These are phyloP conservation scores for Theobroma grandiflorum DNA, from an alignment of 441 rosid species.

Conservation along the genomic window DNA sequence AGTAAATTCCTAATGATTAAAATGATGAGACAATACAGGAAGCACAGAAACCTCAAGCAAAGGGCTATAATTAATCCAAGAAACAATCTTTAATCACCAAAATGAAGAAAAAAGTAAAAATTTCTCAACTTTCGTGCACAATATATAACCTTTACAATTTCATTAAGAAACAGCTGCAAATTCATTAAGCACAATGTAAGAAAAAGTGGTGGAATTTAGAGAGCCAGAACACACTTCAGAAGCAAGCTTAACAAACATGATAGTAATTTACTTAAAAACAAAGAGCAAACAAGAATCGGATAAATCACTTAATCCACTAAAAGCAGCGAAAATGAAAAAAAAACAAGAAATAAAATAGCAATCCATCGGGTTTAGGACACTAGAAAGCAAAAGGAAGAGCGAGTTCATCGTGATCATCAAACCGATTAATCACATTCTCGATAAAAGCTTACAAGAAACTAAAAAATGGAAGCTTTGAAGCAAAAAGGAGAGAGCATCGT, in stretches of 20 bases:
- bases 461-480: neutral
- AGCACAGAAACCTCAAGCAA: neutral
- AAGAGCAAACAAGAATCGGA: neutral
- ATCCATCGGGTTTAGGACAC: neutral
- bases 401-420: neutral
- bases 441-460: neutral
- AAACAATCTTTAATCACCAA: neutral
- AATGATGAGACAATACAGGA: neutral
- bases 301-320: neutral
- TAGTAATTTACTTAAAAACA: neutral
- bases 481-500: neutral
- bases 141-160: neutral
- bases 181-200: neutral
- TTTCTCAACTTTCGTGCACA: neutral
- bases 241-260: neutral
- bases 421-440: neutral
- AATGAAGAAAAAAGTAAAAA: neutral
- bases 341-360: neutral
- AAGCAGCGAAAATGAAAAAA: neutral
- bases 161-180: neutral
- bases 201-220: neutral
- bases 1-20: neutral
- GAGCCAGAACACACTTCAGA: neutral
- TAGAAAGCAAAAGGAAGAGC: conserved; percentile 5
- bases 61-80: neutral